A percentile compares a stretch with the other conserved stretches of the same genome.
These are phyloP conservation scores for Clonostachys rhizophaga DNA, from an alignment of 2,329 filamentous ascomycete species.

Conservation along the genomic window DNA sequence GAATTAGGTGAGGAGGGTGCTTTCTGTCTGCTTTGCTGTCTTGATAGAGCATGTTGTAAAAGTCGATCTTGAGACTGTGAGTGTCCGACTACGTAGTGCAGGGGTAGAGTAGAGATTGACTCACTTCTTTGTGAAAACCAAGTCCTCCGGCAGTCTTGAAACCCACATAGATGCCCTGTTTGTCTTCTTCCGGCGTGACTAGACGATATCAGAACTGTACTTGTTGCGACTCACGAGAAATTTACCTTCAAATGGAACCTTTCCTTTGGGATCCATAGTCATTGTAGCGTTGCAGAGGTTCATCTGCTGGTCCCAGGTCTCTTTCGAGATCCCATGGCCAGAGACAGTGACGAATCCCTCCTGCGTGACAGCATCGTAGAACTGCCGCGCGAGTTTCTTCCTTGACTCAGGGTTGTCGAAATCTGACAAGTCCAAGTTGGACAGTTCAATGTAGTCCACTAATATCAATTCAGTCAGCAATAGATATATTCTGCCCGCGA, in stretches of 20 bases:
- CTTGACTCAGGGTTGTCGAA: conserved; percentile 14
- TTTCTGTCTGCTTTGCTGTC: conserved; percentile 10
- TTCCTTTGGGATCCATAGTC: too few species aligned
- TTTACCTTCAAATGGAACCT: too few species aligned
- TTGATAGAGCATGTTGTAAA: background rate
- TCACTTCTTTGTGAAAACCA: too few species aligned
- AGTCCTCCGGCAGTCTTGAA: too few species aligned
- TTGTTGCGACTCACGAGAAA: too few species aligned
- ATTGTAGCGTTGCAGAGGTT: conserved; percentile 8
- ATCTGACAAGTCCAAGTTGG: conserved; percentile 16
- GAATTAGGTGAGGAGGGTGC: conserved; percentile 13
- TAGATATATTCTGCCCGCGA: background rate
- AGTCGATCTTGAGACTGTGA: background rate
- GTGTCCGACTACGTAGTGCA: background rate
- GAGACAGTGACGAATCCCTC: conserved; percentile 16
- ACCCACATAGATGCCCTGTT: too few species aligned
- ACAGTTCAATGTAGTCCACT: conserved; percentile 18
- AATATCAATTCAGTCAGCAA: background rate
- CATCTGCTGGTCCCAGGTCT: conserved; percentile 16
- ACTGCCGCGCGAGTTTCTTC: conserved; percentile 15
- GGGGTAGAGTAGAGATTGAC: background rate
- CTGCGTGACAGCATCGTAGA: conserved; percentile 18
- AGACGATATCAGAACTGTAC: too few species aligned
- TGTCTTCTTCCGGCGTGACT: too few species aligned
- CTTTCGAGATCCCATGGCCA: conserved; percentile 17